These are phyloP conservation scores for Cajanus cajan DNA, from an alignment of 306 rosid species.

Conservation along the genomic window DNA sequence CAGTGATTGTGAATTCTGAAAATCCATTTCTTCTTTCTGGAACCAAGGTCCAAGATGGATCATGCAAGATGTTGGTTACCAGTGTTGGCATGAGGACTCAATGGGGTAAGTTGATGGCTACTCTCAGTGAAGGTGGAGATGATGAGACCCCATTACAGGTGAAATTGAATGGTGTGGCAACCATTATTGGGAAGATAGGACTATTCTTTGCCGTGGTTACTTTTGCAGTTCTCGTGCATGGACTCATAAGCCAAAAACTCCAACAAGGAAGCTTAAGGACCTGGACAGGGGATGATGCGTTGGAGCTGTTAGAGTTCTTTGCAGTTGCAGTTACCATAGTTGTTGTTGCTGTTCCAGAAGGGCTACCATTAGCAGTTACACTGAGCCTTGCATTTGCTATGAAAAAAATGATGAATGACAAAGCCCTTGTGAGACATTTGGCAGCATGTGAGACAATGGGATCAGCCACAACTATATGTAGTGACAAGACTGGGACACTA, in stretches of 20 bases:
- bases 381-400: constrained; percentile 98
- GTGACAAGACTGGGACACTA: constrained; percentile 94
- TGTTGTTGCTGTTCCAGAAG: constrained; percentile 98
- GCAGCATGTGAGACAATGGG: constrained; percentile 99
- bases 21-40: constrained; percentile 92
- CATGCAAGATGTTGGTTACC: constrained; percentile 88
- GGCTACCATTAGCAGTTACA: constrained; percentile 92
- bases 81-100: constrained; percentile 98
- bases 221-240: constrained; percentile 84
- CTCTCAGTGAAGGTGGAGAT: constrained; percentile 94
- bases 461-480: constrained; percentile 90
- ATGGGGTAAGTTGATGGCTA: constrained; percentile 98
- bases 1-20: constrained; percentile 65
- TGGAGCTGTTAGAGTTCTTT: constrained; percentile 76
- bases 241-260: constrained; percentile 60
- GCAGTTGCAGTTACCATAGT: constrained; percentile 93
- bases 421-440: constrained; percentile 90
- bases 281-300: constrained; percentile 87
- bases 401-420: constrained; percentile 99
- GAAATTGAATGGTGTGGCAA: constrained; percentile 94
- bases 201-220: constrained; percentile 82
- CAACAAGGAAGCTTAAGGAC: constrained; percentile 58
- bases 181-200: constrained; percentile 90
- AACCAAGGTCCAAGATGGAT: constrained; percentile 94
- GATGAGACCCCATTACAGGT: constrained; percentile 98